phyloP scores from a whole-genome alignment of 108 stramenopile genomes.

The Nitzschia palea region DNA sequence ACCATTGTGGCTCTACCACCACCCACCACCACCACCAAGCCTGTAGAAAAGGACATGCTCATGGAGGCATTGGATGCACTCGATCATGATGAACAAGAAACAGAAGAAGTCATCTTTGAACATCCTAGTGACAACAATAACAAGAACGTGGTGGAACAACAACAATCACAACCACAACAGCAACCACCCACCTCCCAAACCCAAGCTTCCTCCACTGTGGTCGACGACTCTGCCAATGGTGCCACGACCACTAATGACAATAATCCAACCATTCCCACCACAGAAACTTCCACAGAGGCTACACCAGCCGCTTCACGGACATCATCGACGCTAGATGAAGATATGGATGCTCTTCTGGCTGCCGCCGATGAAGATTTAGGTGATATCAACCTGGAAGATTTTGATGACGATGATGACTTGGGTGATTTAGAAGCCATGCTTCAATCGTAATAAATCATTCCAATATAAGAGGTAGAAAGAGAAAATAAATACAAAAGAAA shows the following conservation, averaged over 20 bases:
- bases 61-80: slow-evolving; percentile 65
- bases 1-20: slow-evolving; percentile 9
- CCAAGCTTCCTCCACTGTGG: too few relatives aligned
- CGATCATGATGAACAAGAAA: slow-evolving; percentile 55
- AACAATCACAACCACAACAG: background rate
- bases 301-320: slow-evolving; percentile 2
- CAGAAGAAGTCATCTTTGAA: slow-evolving; percentile 43
- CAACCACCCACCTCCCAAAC: slow-evolving; percentile 1
- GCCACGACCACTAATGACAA: too few relatives aligned
- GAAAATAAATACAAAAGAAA: too few relatives aligned
- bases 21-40: too few relatives aligned
- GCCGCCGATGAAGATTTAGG: slow-evolving; percentile 51
- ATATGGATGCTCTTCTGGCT: slow-evolving; percentile 57
- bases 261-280: too few relatives aligned
- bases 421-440: slow-evolving; percentile 80
- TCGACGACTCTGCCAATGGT: too few relatives aligned
- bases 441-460: too few relatives aligned
- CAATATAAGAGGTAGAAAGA: too few relatives aligned
- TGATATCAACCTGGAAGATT: slow-evolving; percentile 54
- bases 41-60: slow-evolving; percentile 39
- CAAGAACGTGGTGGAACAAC: background rate
- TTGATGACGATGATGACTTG: slow-evolving; percentile 52
- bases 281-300: slow-evolving; percentile 5
- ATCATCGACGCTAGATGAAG: slow-evolving; percentile 22
- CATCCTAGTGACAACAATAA: background rate